phyloP scores from a whole-genome alignment of 805 yeast species.

The Cyberlindnera bimundalis region DNA sequence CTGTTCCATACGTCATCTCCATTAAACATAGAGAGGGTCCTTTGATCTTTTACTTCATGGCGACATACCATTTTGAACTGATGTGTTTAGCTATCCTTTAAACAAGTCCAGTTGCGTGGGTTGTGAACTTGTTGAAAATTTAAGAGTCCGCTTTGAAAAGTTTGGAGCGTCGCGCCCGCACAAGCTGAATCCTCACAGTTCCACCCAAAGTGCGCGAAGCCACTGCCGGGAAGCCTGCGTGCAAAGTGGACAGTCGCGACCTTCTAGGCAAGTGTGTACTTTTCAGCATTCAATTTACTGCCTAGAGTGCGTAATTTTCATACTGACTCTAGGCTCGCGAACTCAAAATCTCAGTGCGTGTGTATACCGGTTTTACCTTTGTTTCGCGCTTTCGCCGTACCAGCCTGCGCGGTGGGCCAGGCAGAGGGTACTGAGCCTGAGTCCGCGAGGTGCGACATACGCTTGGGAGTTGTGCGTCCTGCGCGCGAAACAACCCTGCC shows the following conservation, averaged over 20 bases:
- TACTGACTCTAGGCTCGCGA: conserved; percentile 2
- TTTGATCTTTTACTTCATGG: conserved; percentile 1
- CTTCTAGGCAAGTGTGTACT: conserved; percentile 15
- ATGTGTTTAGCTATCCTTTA: conserved; percentile 11
- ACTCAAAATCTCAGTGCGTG: not conserved
- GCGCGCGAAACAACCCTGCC: too few relatives aligned
- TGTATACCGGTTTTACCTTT: not conserved
- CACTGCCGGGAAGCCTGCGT: too few relatives aligned
- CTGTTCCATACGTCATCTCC: too few relatives aligned
- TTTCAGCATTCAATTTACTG: not conserved
- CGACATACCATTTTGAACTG: conserved; percentile 27
- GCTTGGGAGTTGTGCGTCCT: too few relatives aligned
- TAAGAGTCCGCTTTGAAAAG: conserved; percentile 17
- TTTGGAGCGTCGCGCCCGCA: conserved; percentile 14
- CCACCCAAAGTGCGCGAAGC: not conserved
- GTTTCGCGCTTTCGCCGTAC: not conserved
- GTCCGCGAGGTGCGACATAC: too few relatives aligned
- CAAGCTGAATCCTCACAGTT: not conserved
- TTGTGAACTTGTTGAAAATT: conserved; percentile 12
- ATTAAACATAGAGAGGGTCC: not conserved
- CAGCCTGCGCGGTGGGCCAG: too few relatives aligned
- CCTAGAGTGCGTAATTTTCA: conserved; percentile 10
- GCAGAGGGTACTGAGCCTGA: too few relatives aligned
- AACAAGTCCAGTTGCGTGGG: conserved; percentile 8
- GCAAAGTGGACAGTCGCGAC: too few relatives aligned